Conservation (phyloP, 768 basidiomycete species). For the Leccinum subgranulosum region DNA sequence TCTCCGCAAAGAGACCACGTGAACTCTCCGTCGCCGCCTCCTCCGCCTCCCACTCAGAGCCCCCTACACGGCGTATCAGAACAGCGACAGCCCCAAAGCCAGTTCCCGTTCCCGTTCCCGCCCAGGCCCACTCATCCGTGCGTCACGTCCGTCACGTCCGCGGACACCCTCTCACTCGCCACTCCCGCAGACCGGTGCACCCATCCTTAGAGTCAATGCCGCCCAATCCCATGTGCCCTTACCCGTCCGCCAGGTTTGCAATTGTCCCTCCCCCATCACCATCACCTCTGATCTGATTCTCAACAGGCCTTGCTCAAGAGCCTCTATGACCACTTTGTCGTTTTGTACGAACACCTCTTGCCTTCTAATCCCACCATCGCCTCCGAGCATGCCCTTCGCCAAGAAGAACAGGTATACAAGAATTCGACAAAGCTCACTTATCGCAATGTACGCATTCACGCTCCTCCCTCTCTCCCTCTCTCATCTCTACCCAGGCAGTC, state of each 20-base stretch:
- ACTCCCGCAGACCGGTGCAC: slow-evolving; percentile 50
- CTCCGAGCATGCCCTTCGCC: slow-evolving; percentile 72
- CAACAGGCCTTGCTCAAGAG: slow-evolving; percentile 68
- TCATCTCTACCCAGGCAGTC: slow-evolving; percentile 39
- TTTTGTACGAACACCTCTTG: slow-evolving; percentile 60
- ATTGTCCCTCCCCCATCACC: slow-evolving; percentile 5
- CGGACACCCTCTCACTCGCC: not conserved
- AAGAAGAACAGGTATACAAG: slow-evolving; percentile 78
- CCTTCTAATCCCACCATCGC: slow-evolving; percentile 59
- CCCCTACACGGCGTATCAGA: slow-evolving; percentile 65
- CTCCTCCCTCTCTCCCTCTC: not conserved
- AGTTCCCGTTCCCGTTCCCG: slow-evolving; percentile 41
- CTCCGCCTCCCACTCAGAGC: slow-evolving; percentile 37
- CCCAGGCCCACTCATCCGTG: slow-evolving; percentile 35
- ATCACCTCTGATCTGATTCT: not conserved
- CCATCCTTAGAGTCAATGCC: slow-evolving; percentile 62
- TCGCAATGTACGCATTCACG: slow-evolving; percentile 59
- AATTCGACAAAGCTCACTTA: slow-evolving; percentile 77
- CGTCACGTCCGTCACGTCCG: not conserved
- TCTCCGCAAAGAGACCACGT: slow-evolving; percentile 52
- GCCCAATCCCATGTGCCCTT: slow-evolving; percentile 70
- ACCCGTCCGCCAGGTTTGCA: slow-evolving; percentile 66
- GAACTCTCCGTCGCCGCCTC: slow-evolving; percentile 13
- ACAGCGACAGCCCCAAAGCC: slow-evolving; percentile 43
- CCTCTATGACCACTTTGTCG: slow-evolving; percentile 67